Evolutionary conservation across 768 basidiomycete genomes (phyloP).

Genomic region (Lactarius deliciosus): DNA sequence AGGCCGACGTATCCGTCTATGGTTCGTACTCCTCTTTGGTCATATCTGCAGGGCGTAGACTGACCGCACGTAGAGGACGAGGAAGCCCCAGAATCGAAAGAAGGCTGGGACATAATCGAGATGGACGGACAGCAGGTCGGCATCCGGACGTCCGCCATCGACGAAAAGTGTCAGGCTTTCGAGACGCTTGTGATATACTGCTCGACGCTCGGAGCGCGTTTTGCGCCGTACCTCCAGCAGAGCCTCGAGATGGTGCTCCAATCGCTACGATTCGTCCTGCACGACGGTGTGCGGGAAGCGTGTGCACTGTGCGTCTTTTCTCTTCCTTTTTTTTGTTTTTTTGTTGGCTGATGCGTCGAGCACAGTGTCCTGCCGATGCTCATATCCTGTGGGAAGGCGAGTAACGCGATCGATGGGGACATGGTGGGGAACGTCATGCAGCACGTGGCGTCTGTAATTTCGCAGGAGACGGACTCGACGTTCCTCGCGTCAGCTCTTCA

Average conservation of each 20-base stretch:
- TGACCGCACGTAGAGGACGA: constrained; percentile 46
- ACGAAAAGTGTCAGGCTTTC: constrained; percentile 87
- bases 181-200: constrained; percentile 84
- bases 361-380: constrained; percentile 70
- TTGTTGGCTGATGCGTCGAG: constrained; percentile 5
- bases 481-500: constrained; percentile 78
- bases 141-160: constrained; percentile 76
- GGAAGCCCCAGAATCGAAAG: constrained; percentile 54
- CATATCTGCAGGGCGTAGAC: constrained; percentile 8
- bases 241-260: constrained; percentile 72
- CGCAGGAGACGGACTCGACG: constrained; percentile 70
- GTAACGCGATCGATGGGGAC: constrained; percentile 36
- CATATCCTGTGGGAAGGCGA: constrained; percentile 63
- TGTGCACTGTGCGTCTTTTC: constrained; percentile 58
- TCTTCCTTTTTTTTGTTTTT: background rate
- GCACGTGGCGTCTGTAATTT: constrained; percentile 52
- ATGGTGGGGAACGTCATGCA: constrained; percentile 70
- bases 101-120: constrained; percentile 76
- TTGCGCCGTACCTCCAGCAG: constrained; percentile 72
- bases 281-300: constrained; percentile 82
- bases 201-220: constrained; percentile 61
- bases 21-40: constrained; percentile 42
- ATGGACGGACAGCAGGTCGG: constrained; percentile 78
- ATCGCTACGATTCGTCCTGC: constrained; percentile 72
- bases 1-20: constrained; percentile 74